Evolutionary conservation across 257 asterid species (phyloP).

Genomic region (Anisodus acutangulus): DNA sequence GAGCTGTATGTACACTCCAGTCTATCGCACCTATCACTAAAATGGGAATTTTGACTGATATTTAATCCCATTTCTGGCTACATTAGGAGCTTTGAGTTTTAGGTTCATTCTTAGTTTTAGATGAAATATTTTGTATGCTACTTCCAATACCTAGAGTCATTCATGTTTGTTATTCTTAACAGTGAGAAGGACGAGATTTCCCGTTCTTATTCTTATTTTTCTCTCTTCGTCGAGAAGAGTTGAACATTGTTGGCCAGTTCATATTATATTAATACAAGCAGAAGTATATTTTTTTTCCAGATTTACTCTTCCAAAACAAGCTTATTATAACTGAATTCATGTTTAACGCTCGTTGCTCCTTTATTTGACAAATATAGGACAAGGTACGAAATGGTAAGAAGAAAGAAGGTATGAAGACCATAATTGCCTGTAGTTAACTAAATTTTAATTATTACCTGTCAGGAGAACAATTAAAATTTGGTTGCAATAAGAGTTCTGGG

Average conservation of each 20-base stretch:
- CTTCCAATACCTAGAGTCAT: neutral
- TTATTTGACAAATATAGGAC: no score
- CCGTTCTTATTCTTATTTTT: neutral
- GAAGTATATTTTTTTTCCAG: neutral
- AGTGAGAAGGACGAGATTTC: conserved; percentile 13
- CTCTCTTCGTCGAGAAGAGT: neutral
- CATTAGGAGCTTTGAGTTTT: conserved; percentile 11
- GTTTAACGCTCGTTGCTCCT: neutral
- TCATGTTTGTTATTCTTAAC: conserved; percentile 7
- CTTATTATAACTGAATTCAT: neutral
- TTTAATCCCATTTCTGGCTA: conserved; percentile 9
- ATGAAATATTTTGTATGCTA: conserved; percentile 19
- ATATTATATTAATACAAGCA: neutral
- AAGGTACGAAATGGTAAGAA: no score
- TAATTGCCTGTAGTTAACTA: no score
- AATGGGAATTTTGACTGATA: conserved; percentile 5
- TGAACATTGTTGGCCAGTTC: conserved; percentile 20
- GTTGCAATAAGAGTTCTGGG: no score
- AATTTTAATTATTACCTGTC: no score
- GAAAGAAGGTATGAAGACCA: no score
- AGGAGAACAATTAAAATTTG: no score
- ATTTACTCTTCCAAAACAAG: neutral
- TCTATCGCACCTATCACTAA: conserved; percentile 72
- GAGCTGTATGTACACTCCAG: conserved; percentile 95
- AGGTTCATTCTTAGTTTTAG: conserved; percentile 3